Evolutionary conservation across 192 early-diverging fungal species (phyloP), one percentile per base, ranked within the genome.

Genomic region (Entomortierella chlamydospora): DNA sequence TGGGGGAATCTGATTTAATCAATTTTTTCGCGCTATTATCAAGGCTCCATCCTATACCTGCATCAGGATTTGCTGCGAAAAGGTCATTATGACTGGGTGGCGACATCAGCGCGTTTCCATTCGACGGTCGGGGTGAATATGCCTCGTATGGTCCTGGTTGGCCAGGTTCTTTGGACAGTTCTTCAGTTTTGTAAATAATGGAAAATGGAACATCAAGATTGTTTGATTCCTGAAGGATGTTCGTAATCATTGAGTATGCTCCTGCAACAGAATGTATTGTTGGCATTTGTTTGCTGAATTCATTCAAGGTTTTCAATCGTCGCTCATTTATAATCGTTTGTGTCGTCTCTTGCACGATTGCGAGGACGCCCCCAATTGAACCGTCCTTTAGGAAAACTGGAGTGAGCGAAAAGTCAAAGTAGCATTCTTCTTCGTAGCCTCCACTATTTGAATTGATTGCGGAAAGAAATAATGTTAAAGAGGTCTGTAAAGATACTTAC

Each of bases 341-440:
- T 7, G 83, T 84, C 12, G 74, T 73, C 41, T 84, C 83, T 20
- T 81, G 62, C 1, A 81, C 83, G 42, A 67, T n/a, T 23, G 67
- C 66, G 12, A 81, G 37, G n/a, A 84, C 61, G 6, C 77, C 83
- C 18, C 63, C 64, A 41, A 77, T 42, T 13, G 77, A 51, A 6
- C 68, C 78, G 53, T 84, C 68, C 31, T 52, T n/a, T 0, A 62
- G 11, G 41, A 84, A 81, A 13, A 84, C 68, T 15, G 83, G 83
- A 26, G 72, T 60, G 37, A 84, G 68, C 20, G 83, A 72, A 41
- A 81, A 83, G 11, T 79, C 78, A 54, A 83, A 81, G 49, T 83
- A 83, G 28, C 67, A 71, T 59, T 84, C 83, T 51, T 84, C 83
- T 4, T 64, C 59, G 30, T 81, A 84, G 28, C 83, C 83, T 10